These are phyloP conservation scores for Neolecta irregularis DNA, from an alignment of 1,139 yeast species.

Conservation along the genomic window DNA sequence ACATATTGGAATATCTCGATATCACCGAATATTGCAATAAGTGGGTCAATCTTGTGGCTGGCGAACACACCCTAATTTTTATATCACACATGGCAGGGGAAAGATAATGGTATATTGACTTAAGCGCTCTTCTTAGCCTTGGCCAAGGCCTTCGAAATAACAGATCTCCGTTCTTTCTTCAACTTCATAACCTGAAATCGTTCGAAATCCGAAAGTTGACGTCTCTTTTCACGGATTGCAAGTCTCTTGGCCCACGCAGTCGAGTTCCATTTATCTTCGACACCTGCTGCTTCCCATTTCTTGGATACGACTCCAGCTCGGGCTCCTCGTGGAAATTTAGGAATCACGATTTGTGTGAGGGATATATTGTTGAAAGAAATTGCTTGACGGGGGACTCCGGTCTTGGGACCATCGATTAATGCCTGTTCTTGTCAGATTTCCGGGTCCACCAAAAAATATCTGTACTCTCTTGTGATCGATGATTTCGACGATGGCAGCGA, in stretches of 20 bases:
- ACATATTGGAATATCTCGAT: no score
- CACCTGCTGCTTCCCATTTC: slow-evolving; percentile 87
- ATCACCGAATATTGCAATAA: no score
- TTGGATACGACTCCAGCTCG: slow-evolving; percentile 71
- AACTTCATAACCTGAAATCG: slow-evolving; percentile 76
- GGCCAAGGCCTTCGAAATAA: slow-evolving; percentile 82
- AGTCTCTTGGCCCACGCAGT: slow-evolving; percentile 97
- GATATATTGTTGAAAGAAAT: slow-evolving; percentile 72
- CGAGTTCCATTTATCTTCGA: slow-evolving; percentile 81
- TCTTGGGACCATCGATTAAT: slow-evolving; percentile 89
- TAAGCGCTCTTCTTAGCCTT: slow-evolving; percentile 25
- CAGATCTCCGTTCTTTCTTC: slow-evolving; percentile 61
- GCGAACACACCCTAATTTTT: no score
- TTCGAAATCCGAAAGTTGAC: slow-evolving; percentile 88
- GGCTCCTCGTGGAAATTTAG: slow-evolving; percentile 85
- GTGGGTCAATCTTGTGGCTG: no score
- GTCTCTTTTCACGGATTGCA: slow-evolving; percentile 85
- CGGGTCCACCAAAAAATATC: not conserved
- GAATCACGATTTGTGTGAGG: slow-evolving; percentile 80
- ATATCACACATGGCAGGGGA: no score
- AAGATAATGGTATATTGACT: no score
- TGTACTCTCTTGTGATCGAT: slow-evolving; percentile 97
- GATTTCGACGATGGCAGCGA: slow-evolving; percentile 94
- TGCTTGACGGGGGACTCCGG: slow-evolving; percentile 82
- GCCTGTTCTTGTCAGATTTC: slow-evolving; percentile 31